These are phyloP conservation scores for Aspergillus nidulans DNA, from an alignment of 495 filamentous ascomycete species.

Conservation along the genomic window DNA sequence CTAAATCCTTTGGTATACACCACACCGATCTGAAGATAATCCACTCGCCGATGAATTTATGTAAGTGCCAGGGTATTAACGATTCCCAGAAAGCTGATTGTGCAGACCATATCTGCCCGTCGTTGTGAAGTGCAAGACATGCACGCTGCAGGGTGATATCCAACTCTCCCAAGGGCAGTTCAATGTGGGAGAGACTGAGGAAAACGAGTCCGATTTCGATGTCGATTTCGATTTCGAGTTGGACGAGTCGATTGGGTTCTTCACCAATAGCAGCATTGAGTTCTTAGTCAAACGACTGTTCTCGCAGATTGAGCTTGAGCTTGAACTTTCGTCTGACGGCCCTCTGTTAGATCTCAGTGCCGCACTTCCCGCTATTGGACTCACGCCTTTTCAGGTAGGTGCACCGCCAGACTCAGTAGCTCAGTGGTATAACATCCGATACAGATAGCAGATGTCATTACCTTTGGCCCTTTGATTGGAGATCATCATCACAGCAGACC, in stretches of 20 bases:
- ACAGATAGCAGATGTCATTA: slow-evolving; percentile 25
- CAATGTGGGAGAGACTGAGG: slow-evolving; percentile 3
- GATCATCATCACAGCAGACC: slow-evolving; percentile 12
- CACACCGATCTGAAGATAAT: not conserved
- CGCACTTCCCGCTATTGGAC: slow-evolving; percentile 21
- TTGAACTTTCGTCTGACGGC: slow-evolving; percentile 13
- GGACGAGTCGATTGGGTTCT: slow-evolving; percentile 14
- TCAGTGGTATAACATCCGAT: not conserved
- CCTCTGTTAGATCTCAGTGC: slow-evolving; percentile 6
- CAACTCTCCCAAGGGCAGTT: slow-evolving; percentile 23
- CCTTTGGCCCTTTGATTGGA: slow-evolving; percentile 23
- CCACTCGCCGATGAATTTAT: not conserved
- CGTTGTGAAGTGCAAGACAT: slow-evolving; percentile 28
- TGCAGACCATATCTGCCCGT: not conserved
- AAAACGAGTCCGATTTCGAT: not conserved
- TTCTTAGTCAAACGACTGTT: slow-evolving; percentile 19
- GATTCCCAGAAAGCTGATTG: not conserved
- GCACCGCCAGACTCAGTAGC: not conserved
- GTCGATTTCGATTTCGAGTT: not conserved
- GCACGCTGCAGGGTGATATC: slow-evolving; percentile 22
- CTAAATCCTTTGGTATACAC: not conserved
- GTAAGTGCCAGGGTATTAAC: not conserved
- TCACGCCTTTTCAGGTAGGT: slow-evolving; percentile 24
- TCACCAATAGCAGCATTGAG: slow-evolving; percentile 23
- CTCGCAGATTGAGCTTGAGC: slow-evolving; percentile 27